Percentiles rank a stretch among this genome's conserved stretches.
Evolutionary conservation across 192 early-diverging fungal species (phyloP).

Genomic region (Tieghemiomyces parasiticus): DNA sequence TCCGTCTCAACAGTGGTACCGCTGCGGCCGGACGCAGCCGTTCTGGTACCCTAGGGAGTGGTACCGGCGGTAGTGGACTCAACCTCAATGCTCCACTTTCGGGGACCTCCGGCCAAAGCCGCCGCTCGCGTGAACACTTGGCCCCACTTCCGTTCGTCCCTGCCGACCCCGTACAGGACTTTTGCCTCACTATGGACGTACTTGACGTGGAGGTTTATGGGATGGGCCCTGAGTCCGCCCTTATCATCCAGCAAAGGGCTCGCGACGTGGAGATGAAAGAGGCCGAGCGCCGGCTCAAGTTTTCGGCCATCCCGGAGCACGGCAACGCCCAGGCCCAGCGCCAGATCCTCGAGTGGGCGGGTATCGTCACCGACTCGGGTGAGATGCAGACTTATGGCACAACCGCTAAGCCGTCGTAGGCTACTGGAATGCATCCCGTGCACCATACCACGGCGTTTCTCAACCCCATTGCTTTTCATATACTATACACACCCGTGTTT

Average conservation of each 20-base stretch:
- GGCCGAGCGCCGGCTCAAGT: background rate
- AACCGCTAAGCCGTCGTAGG: no score
- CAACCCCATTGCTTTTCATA: no score
- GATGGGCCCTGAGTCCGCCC: background rate
- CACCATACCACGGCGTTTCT: no score
- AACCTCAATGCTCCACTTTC: no score
- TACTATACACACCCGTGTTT: no score
- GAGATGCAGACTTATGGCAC: background rate
- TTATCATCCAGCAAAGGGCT: background rate
- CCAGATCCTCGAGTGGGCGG: conserved; percentile 9
- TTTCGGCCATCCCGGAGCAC: background rate
- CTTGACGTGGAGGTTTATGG: conserved; percentile 7
- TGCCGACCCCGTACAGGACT: conserved; percentile 1
- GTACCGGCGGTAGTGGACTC: background rate
- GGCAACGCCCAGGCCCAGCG: background rate
- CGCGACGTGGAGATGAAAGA: background rate
- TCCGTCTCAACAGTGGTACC: background rate
- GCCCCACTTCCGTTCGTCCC: conserved; percentile 9
- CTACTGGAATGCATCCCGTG: no score
- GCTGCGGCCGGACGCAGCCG: no score
- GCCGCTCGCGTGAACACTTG: no score
- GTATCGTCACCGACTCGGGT: background rate
- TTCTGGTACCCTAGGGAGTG: background rate
- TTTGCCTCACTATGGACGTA: conserved; percentile 3
- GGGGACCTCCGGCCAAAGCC: no score